Percentiles rank a stretch among this genome's conserved stretches.
Evolutionary conservation across 2,329 filamentous ascomycete genomes (phyloP).

Genomic region (Phialophora expanda): DNA sequence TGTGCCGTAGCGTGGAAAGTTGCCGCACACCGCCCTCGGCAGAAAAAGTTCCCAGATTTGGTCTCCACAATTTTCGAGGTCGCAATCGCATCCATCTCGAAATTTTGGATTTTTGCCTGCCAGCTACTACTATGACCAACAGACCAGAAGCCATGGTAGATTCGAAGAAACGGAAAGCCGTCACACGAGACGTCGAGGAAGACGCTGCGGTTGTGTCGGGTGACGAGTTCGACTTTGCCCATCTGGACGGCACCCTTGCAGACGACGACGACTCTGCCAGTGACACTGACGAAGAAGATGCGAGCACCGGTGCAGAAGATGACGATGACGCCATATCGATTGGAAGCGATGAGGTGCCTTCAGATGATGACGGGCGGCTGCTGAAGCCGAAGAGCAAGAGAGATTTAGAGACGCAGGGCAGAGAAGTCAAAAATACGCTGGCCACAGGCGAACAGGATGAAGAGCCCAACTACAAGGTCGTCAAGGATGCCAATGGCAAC

Average conservation of each 20-base stretch:
- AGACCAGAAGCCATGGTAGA: constrained; percentile 30
- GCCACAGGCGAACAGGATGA: constrained; percentile 53
- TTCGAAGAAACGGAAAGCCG: constrained; percentile 68
- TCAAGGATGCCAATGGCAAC: constrained; percentile 87
- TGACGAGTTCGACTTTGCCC: constrained; percentile 60
- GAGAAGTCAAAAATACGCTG: constrained; percentile 49
- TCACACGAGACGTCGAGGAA: constrained; percentile 59
- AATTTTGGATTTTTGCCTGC: background rate
- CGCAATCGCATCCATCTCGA: background rate
- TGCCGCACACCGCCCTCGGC: constrained; percentile 14
- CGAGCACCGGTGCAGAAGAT: constrained; percentile 22
- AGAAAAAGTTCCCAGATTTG: constrained; percentile 16
- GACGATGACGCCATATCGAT: constrained; percentile 48
- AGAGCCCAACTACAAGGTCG: constrained; percentile 63
- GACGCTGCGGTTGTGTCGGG: constrained; percentile 61
- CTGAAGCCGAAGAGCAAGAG: constrained; percentile 12
- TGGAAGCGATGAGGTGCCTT: constrained; percentile 26
- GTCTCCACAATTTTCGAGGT: constrained; percentile 17
- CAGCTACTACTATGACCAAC: background rate
- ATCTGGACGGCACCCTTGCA: constrained; percentile 51
- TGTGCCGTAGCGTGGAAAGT: background rate
- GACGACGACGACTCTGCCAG: constrained; percentile 52
- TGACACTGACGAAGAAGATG: constrained; percentile 45
- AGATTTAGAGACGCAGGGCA: constrained; percentile 52
- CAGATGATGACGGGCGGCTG: constrained; percentile 42